These are phyloP conservation scores for Termitomyces sp. DNA, from an alignment of 768 basidiomycete species.

Conservation along the genomic window DNA sequence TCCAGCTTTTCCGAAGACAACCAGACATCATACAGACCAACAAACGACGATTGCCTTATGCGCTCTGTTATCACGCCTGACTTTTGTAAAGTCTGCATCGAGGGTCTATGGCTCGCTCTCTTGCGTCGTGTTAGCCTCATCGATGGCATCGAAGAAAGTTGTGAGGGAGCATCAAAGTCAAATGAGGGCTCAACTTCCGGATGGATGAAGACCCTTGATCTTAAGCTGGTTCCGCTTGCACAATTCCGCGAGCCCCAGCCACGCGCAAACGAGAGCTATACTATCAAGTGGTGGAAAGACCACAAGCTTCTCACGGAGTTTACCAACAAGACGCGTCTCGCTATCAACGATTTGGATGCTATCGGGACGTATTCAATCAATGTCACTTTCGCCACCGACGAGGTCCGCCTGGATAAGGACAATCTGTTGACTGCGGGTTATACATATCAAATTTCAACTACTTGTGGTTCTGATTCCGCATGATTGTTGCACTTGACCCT, in stretches of 20 bases:
- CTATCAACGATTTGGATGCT: constrained; percentile 29
- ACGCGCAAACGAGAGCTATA: constrained; percentile 45
- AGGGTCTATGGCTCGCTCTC: constrained; percentile 71
- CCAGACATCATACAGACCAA: constrained; percentile 71
- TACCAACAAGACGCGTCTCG: constrained; percentile 49
- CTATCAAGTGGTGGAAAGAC: constrained; percentile 54
- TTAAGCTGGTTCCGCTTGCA: constrained; percentile 59
- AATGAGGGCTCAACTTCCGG: neutral
- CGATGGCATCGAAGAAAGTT: constrained; percentile 45
- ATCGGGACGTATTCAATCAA: constrained; percentile 41
- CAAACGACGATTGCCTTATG: constrained; percentile 83
- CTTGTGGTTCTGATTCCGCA: constrained; percentile 1
- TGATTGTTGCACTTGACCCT: neutral
- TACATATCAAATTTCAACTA: constrained; percentile 5
- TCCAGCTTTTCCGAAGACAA: constrained; percentile 62
- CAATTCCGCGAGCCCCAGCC: constrained; percentile 39
- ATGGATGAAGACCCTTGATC: constrained; percentile 33
- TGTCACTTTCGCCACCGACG: constrained; percentile 51
- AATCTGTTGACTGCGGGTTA: constrained; percentile 13
- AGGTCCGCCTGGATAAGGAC: constrained; percentile 49
- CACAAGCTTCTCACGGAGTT: constrained; percentile 39
- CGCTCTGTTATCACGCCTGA: constrained; percentile 64
- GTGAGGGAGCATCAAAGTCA: constrained; percentile 17
- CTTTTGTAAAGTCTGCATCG: constrained; percentile 72
- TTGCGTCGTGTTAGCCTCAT: constrained; percentile 58